phyloP scores from a whole-genome alignment of 2,329 filamentous ascomycete species.

The Verticillium nonalfalfae region DNA sequence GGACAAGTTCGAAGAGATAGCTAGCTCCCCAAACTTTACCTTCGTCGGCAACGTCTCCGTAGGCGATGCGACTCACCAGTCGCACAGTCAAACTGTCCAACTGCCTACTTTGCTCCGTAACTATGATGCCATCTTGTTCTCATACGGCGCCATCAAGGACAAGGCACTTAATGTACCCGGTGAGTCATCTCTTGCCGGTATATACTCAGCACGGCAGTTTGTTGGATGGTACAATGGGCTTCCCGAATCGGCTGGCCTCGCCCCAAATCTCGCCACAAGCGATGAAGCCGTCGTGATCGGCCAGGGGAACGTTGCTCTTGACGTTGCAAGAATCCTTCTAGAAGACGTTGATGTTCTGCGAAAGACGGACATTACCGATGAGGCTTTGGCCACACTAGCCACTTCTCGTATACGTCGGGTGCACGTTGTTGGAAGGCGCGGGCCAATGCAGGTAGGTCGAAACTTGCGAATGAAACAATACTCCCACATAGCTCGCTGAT shows the following conservation, averaged over 20 bases:
- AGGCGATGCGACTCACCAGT: slow-evolving; percentile 44
- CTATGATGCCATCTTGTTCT: slow-evolving; percentile 88
- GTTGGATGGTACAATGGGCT: slow-evolving; percentile 99
- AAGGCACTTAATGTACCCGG: slow-evolving; percentile 72
- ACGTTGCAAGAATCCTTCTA: slow-evolving; percentile 84
- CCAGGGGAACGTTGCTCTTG: slow-evolving; percentile 92
- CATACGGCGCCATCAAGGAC: slow-evolving; percentile 87
- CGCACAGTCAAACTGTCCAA: slow-evolving; percentile 48
- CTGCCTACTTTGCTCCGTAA: slow-evolving; percentile 66
- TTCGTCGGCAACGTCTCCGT: slow-evolving; percentile 88
- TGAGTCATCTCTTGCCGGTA: slow-evolving; percentile 63
- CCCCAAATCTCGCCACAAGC: slow-evolving; percentile 66
- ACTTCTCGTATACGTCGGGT: slow-evolving; percentile 72
- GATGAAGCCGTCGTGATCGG: slow-evolving; percentile 86
- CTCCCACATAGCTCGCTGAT: background rate
- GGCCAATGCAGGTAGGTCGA: slow-evolving; percentile 69
- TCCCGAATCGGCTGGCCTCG: slow-evolving; percentile 68
- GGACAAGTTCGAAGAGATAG: slow-evolving; percentile 87
- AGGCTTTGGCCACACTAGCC: slow-evolving; percentile 68
- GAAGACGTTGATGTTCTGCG: slow-evolving; percentile 66
- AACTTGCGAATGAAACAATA: background rate
- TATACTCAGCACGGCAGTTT: slow-evolving; percentile 86
- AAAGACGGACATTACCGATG: slow-evolving; percentile 83
- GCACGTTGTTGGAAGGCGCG: slow-evolving; percentile 80
- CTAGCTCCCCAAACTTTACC: slow-evolving; percentile 72